Evolutionary conservation across 371 early-diverging fungal species (phyloP), one percentile per base, ranked within the genome.

Genomic region (Mucor lusitanicus): DNA sequence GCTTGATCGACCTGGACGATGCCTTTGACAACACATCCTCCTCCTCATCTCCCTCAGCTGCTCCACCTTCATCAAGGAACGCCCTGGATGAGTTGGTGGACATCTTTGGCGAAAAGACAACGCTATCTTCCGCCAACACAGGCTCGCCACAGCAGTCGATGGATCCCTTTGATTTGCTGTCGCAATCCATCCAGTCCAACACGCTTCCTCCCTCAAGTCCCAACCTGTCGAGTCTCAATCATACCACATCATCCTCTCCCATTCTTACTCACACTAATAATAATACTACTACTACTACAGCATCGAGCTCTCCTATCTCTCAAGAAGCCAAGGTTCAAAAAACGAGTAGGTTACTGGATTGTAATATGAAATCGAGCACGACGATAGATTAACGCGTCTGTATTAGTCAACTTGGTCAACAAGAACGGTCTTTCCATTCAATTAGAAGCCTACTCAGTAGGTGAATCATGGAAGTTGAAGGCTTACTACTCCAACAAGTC

Each of bases 1-100:
- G 82, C 70, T 72, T 87, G n/a, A 89, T 91, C 72, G 89, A 91
- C 71, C 77, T 91, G 27, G 91, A 88, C 62, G 91, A 88, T 61
- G 66, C 40, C 0, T 65, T 50, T 25, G 48, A 61, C 0, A 19
- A 53, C 21, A 13, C 39, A 1, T 55, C 64, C 2, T 21, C 70
- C 3, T 44, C 35, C 27, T 46, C 61, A 30, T 35, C 64, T 27
- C 35, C 67, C 40, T 61, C 50, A 15, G 42, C 68, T 21, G 64
- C 60, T 39, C 17, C 56, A 0, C 0, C 63, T 28, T 21, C 60
- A 6, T 40, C 53, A 27, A 55, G 59, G 48, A 64, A 69, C 57
- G 42, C 67, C 11, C 55, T 70, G 46, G 69, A 72, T 60, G 71
- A 71, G 30, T 46, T 74, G 13, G 67, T 23, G 35, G 74, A 72